Evolutionary conservation across 306 rosid species (phyloP).

Genomic region (Calophaca sinica): DNA sequence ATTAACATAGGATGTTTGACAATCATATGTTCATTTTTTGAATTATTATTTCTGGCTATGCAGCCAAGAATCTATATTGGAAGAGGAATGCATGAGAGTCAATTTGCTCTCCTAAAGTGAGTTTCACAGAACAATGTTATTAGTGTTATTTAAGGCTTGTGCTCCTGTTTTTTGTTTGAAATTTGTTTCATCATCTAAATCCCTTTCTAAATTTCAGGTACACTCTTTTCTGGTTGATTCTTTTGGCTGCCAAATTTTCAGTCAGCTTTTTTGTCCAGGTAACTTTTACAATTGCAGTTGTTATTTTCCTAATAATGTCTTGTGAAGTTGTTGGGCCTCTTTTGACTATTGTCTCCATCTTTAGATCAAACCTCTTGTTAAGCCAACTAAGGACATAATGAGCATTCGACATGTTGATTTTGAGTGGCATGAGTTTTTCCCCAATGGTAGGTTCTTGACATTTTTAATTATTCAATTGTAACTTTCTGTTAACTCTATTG

Average conservation of each 20-base stretch:
- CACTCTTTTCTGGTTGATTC: constrained; percentile 93
- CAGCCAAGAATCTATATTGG: constrained; percentile 96
- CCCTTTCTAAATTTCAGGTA: constrained; percentile 66
- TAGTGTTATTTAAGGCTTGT: constrained; percentile 24
- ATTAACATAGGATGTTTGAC: constrained; percentile 5
- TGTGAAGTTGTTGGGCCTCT: constrained; percentile 39
- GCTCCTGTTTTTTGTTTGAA: constrained; percentile 42
- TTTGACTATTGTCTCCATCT: constrained; percentile 33
- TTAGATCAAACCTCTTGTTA: constrained; percentile 87
- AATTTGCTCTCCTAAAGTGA: constrained; percentile 88
- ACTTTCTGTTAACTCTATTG: constrained; percentile 31
- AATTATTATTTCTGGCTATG: constrained; percentile 44
- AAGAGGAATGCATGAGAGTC: constrained; percentile 99
- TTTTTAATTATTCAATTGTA: constrained; percentile 30
- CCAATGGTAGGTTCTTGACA: constrained; percentile 63
- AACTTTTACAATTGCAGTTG: constrained; percentile 3
- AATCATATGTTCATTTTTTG: constrained; percentile 33
- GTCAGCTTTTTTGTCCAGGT: constrained; percentile 91
- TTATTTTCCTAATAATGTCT: constrained; percentile 23
- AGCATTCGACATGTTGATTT: constrained; percentile 66
- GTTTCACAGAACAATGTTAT: constrained; percentile 47
- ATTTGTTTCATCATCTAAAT: constrained; percentile 30
- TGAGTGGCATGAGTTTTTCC: constrained; percentile 95
- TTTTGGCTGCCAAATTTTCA: constrained; percentile 74
- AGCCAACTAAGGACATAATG: constrained; percentile 93